These are phyloP conservation scores for Lactuca sativa DNA, from an alignment of 129 eudicot species.

Conservation along the genomic window DNA sequence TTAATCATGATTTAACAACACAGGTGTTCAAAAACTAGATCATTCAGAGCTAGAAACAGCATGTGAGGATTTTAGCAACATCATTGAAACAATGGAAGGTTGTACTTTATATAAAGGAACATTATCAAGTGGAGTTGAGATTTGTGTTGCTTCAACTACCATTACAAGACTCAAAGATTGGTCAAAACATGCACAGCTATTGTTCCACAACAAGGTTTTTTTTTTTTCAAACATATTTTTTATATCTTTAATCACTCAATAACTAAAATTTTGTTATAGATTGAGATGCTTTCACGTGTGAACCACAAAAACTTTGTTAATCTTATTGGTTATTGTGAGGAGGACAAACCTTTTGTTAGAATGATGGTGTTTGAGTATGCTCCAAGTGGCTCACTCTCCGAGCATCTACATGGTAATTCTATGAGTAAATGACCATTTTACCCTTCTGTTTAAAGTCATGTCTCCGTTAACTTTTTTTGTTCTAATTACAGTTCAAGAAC, in stretches of 20 bases:
- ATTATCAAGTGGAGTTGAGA: slow-evolving; percentile 77
- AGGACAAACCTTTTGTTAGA: slow-evolving; percentile 71
- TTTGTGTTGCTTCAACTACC: slow-evolving; percentile 65
- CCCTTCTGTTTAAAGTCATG: background rate
- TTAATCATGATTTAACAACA: background rate
- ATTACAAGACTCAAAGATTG: slow-evolving; percentile 50
- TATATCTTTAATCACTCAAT: background rate
- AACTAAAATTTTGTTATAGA: slow-evolving; percentile 36
- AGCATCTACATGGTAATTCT: slow-evolving; percentile 76
- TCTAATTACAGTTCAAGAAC: background rate
- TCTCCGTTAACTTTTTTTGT: too few species aligned
- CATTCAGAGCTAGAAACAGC: slow-evolving; percentile 74
- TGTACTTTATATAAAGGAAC: slow-evolving; percentile 77
- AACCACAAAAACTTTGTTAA: slow-evolving; percentile 93
- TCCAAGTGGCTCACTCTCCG: slow-evolving; percentile 63
- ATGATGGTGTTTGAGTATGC: slow-evolving; percentile 96
- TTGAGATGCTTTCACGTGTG: slow-evolving; percentile 58
- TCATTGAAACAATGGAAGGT: slow-evolving; percentile 49
- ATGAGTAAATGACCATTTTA: background rate
- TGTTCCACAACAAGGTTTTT: slow-evolving; percentile 64
- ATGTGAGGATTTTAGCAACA: slow-evolving; percentile 90
- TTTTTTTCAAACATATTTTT: background rate
- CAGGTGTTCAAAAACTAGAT: slow-evolving; percentile 87
- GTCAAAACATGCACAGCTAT: slow-evolving; percentile 54
- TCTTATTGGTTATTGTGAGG: slow-evolving; percentile 87